A percentile compares a stretch with the other conserved stretches of the same genome.
phyloP scores from a whole-genome alignment of 345 rosid genomes.

The Anacardium occidentale region DNA sequence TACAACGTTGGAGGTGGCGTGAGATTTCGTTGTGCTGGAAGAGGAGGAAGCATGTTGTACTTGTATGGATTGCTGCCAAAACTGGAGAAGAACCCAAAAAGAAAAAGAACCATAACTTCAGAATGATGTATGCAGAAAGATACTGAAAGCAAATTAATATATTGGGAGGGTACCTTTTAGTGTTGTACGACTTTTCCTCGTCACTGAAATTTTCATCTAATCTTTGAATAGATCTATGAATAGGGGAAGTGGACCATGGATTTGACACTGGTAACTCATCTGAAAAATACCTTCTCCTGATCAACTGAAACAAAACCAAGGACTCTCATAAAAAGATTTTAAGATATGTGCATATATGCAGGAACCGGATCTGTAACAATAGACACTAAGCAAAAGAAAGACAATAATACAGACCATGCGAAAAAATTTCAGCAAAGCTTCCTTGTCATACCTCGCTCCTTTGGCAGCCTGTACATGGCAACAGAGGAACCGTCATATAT shows the following conservation, averaged over 20 bases:
- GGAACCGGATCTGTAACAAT: no score
- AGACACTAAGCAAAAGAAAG: conserved; percentile 2
- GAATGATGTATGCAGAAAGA: neutral
- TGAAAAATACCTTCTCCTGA: conserved; percentile 89
- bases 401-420: conserved; percentile 53
- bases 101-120: neutral
- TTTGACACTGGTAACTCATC: conserved; percentile 68
- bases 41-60: conserved; percentile 75
- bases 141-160: neutral
- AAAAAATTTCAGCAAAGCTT: conserved; percentile 79
- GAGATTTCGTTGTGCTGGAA: conserved; percentile 90
- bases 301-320: conserved; percentile 51
- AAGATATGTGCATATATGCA: no score
- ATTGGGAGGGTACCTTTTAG: conserved; percentile 45
- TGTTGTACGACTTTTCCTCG: conserved; percentile 64
- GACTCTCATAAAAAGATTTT: neutral
- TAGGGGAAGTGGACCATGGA: conserved; percentile 73
- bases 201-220: conserved; percentile 67
- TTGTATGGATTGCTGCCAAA: conserved; percentile 57
- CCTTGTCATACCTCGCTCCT: conserved; percentile 95
- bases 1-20: conserved; percentile 94
- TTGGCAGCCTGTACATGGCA: conserved; percentile 74
- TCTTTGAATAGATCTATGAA: conserved; percentile 58
- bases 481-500: conserved; percentile 6
- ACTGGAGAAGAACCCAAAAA: conserved; percentile 43